Conservation (phyloP, 2,329 filamentous ascomycete genomes). For the Penicillium occitanis region DNA sequence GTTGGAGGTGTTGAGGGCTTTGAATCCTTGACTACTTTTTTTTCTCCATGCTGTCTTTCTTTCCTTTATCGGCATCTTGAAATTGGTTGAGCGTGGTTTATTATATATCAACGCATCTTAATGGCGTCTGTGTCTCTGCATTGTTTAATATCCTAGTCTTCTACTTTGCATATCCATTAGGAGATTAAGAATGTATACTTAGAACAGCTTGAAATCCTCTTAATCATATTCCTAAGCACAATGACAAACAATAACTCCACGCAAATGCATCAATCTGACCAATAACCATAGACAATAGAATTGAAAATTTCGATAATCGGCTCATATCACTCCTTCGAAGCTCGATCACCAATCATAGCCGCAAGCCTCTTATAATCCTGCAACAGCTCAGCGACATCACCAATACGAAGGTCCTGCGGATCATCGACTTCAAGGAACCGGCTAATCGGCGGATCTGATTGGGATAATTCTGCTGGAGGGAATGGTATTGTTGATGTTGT, state of each 20-base stretch:
- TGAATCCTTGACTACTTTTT: conserved; percentile 8
- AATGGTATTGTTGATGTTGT: conserved; percentile 19
- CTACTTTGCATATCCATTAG: background rate
- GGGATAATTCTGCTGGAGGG: conserved; percentile 18
- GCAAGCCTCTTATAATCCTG: conserved; percentile 74
- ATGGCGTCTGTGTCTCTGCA: background rate
- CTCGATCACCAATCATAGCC: conserved; percentile 53
- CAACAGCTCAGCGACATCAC: conserved; percentile 71
- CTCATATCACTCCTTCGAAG: conserved; percentile 8
- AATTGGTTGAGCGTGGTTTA: background rate
- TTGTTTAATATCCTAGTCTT: background rate
- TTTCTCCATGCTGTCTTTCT: background rate
- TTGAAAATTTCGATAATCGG: background rate
- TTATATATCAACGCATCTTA: background rate
- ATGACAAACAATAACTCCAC: background rate
- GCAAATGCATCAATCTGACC: conserved; percentile 4
- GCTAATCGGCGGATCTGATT: conserved; percentile 61
- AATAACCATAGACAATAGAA: background rate
- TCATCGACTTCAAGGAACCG: conserved; percentile 72
- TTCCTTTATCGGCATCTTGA: background rate
- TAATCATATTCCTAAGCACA: background rate
- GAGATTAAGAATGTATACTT: background rate
- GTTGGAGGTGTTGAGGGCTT: conserved; percentile 51
- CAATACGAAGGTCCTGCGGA: conserved; percentile 67
- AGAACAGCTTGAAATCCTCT: background rate